Conservation (phyloP, 2,329 filamentous ascomycete genomes). For the Stagonosporopsis tanaceti region DNA sequence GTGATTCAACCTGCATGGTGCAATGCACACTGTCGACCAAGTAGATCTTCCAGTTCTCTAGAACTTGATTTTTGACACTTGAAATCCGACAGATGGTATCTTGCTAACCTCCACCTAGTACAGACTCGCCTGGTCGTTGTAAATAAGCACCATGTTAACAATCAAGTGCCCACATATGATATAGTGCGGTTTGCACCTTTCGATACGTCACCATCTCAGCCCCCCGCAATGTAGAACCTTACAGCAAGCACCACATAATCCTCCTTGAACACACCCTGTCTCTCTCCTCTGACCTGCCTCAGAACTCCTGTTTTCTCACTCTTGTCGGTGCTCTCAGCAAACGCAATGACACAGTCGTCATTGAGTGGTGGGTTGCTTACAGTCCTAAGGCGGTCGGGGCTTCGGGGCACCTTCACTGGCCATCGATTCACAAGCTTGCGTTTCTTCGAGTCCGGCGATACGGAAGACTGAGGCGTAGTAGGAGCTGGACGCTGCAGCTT, state of each 20-base stretch:
- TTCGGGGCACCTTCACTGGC: constrained; percentile 11
- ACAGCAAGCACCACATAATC: constrained; percentile 53
- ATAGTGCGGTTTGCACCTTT: not conserved
- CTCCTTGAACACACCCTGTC: constrained; percentile 52
- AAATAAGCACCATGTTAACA: not conserved
- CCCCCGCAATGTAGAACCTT: constrained; percentile 41
- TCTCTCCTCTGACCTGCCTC: constrained; percentile 51
- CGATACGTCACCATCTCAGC: not conserved
- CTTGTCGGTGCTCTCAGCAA: constrained; percentile 36
- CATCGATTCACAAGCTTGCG: constrained; percentile 14
- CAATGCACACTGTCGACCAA: too few relatives aligned
- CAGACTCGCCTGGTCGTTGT: not conserved
- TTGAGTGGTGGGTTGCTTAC: constrained; percentile 42
- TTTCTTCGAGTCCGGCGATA: constrained; percentile 18
- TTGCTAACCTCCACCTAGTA: not conserved
- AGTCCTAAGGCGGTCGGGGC: constrained; percentile 30
- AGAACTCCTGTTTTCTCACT: constrained; percentile 34
- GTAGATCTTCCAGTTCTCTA: too few relatives aligned
- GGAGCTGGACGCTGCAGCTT: not conserved
- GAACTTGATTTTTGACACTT: too few relatives aligned
- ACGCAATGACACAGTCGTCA: constrained; percentile 45
- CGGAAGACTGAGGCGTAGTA: not conserved
- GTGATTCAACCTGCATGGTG: too few relatives aligned
- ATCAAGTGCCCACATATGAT: not conserved
- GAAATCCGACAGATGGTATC: too few relatives aligned